Evolutionary conservation across 2,329 filamentous ascomycete genomes (phyloP).

Genomic region (Bipolaris oryzae): DNA sequence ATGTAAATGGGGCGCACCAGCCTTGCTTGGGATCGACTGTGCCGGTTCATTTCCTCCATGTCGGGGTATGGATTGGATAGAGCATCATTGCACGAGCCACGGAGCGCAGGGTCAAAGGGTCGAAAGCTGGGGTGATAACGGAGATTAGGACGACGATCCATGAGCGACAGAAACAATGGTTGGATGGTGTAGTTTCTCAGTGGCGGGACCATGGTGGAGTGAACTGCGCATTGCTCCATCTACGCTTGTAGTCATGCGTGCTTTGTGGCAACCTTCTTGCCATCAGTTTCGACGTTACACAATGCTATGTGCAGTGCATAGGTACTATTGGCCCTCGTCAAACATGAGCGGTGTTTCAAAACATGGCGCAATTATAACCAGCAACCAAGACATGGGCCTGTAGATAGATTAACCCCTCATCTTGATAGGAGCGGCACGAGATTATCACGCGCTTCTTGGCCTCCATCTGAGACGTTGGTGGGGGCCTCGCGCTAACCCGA

Average conservation of each 20-base stretch:
- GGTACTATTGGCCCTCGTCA: not conserved
- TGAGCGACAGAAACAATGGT: slow-evolving; percentile 6
- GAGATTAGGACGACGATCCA: slow-evolving; percentile 15
- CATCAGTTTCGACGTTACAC: too few relatives aligned
- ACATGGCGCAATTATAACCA: slow-evolving; percentile 1
- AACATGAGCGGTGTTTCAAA: slow-evolving; percentile 5
- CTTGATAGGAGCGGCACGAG: slow-evolving; percentile 10
- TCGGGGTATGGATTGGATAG: slow-evolving; percentile 7
- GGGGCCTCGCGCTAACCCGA: slow-evolving; percentile 1
- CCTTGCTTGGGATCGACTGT: slow-evolving; percentile 12
- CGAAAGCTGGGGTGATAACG: slow-evolving; percentile 11
- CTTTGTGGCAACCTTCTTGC: too few relatives aligned
- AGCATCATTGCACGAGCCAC: slow-evolving; percentile 5
- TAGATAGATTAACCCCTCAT: slow-evolving; percentile 15
- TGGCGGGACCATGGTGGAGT: slow-evolving; percentile 3
- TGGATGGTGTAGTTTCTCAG: not conserved
- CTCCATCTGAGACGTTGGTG: slow-evolving; percentile 8
- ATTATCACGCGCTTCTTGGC: slow-evolving; percentile 5
- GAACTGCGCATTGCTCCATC: not conserved
- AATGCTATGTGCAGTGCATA: not conserved
- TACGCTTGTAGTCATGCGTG: not conserved
- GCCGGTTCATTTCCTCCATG: slow-evolving; percentile 5
- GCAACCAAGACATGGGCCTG: slow-evolving; percentile 2
- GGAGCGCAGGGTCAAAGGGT: slow-evolving; percentile 1
- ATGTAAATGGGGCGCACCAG: slow-evolving; percentile 15